Conservation (phyloP, 768 basidiomycete species). For the Rhodocollybia butyracea region DNA sequence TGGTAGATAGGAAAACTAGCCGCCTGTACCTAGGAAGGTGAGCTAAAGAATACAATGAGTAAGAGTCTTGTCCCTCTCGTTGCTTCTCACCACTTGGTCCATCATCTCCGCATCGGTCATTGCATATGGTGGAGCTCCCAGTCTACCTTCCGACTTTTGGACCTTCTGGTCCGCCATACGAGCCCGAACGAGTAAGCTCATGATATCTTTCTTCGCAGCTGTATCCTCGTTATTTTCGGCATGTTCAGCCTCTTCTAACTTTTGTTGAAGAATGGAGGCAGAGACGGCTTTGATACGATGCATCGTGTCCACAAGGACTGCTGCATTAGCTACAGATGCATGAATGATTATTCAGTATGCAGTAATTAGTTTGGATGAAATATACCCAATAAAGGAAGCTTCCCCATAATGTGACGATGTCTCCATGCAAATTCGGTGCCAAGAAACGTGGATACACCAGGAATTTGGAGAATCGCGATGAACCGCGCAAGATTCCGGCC, state of each 20-base stretch:
- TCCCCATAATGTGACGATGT: conserved; percentile 22
- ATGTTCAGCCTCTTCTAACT: conserved; percentile 30
- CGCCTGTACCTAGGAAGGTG: conserved; percentile 18
- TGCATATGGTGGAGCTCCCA: conserved; percentile 24
- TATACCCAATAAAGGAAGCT: neutral
- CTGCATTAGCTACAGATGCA: conserved; percentile 7
- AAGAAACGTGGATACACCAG: conserved; percentile 30
- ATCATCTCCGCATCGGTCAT: conserved; percentile 49
- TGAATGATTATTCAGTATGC: neutral
- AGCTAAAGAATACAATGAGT: neutral
- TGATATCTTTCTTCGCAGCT: conserved; percentile 43
- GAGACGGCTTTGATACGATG: conserved; percentile 40
- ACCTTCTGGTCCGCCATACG: conserved; percentile 20
- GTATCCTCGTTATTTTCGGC: neutral
- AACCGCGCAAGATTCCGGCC: conserved; percentile 31
- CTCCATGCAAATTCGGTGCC: conserved; percentile 33
- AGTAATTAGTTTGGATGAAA: no score
- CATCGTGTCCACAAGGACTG: conserved; percentile 34
- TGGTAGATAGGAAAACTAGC: no score
- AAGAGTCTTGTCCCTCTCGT: neutral
- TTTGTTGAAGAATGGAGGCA: conserved; percentile 35
- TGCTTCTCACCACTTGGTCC: conserved; percentile 43
- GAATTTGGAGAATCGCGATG: conserved; percentile 31
- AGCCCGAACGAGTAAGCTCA: conserved; percentile 47
- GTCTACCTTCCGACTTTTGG: neutral